Evolutionary conservation across 768 basidiomycete species (phyloP), one percentile per base, ranked within the genome.

Genomic region (Udeniomyces megalosporus): DNA sequence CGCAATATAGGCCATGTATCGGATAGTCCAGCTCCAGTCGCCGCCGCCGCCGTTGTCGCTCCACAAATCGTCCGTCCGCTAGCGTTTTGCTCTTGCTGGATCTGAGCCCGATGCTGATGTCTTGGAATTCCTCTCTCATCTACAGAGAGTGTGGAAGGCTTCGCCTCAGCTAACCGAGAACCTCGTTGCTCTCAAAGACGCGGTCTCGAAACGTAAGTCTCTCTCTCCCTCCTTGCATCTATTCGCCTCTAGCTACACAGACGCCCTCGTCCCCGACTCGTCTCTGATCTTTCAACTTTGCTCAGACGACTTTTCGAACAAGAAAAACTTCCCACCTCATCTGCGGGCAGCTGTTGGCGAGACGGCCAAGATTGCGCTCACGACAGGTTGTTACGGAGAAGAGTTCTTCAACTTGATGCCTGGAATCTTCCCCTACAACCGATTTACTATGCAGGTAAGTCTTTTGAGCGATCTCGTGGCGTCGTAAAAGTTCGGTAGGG

Each of bases 341-440:
- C 75, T 99, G 67, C 88, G 88, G 66, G 86, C 86, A 0, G 66
- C 81, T 5, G 78, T 97, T 3, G 76, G 77, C n/a, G 71, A 80
- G 11, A 79, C 88, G 45, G 88, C 90, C 0, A 70, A 87, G 44
- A 78, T 82, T 54, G 92, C 93, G 0, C 81, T 93, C 68, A 76
- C 79, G 29, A 78, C 86, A n/a, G 86, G 84, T 71, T 83, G 92
- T 70, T 95, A 93, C 73, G 85, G 88, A 65, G 91, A 93, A 20
- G 81, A 86, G 68, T 93, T 93, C 72, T 96, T 93, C 75, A 84
- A 82, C 68, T 77, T 85, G 22, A 85, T 96, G 82, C 88, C 92
- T 0, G 78, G 75, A 26, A 72, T 93, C 44, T 90, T 97, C 69
- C 89, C 90, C 0, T 97, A 96, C 71, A 99, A 99, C 75, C 83